Base-by-base conservation (phyloP, 1,139 yeast species). In the Pichia sp. region DNA sequence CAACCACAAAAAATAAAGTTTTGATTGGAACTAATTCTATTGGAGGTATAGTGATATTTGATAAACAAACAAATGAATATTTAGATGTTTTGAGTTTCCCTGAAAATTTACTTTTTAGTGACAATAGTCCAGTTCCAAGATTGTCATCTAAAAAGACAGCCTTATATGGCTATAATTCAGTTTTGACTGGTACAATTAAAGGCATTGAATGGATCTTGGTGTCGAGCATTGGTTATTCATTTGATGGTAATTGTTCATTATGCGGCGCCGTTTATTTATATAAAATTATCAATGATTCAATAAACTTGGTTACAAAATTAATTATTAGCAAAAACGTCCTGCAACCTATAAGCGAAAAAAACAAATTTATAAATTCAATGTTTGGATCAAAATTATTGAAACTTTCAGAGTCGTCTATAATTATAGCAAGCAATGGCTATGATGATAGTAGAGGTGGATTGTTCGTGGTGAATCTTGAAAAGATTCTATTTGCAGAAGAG, bases 371-470 rank as follows among this genome's bases (percentile, higher is more conserved):
- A 15, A 45, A 45, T 37, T 46, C 58, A 2, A 49, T 48, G 40
- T 62, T 62, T 49, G 62, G 62, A 3, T 41, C 51, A 3, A 48
- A 50, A n/a, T 53, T 54, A 30, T 20, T 45, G 7, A 45, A 48
- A 30, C 13, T 47, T 2, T 36, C 43, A 4, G 44, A 43, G 1
- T 27, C 43, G 7, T 25, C 42, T 4, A 56, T 58, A 4, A 30
- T 56, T 13, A 45, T 63, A 4, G 49, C 61, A 1, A 50, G 54
- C 1, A 58, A 55, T 15, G 58, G 60, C 3, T 60, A 50, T 45
- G 66, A 68, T 37, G 61, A 62, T 22, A 64, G 62, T 7, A 68
- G 67, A 32, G 82, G 83, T 4, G 70, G 71, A 1, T 61, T 78
- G 3, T 78, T 78, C 72, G 52, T 57, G 29, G 48, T 73, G 1